Conservation (phyloP, 345 rosid species). For the Pugionium dolabratum region DNA sequence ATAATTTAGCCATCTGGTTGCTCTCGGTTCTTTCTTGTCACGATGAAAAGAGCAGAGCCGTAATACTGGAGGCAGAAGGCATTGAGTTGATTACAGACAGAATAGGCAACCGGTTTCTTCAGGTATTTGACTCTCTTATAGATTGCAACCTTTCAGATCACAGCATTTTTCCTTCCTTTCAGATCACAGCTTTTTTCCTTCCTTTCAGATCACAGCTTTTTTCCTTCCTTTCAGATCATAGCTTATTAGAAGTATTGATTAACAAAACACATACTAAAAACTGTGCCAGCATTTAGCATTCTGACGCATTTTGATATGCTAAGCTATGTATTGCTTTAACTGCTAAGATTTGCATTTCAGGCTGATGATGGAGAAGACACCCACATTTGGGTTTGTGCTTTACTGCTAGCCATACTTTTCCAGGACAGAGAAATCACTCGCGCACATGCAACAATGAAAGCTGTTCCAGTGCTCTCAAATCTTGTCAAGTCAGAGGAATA, state of each 20-base stretch:
- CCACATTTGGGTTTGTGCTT: constrained; percentile 91
- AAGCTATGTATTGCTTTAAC: constrained; percentile 10
- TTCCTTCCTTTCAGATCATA: background rate
- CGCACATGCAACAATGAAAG: constrained; percentile 83
- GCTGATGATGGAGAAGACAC: constrained; percentile 82
- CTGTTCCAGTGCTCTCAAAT: constrained; percentile 84
- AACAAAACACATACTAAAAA: background rate
- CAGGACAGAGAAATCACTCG: constrained; percentile 97
- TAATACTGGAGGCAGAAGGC: constrained; percentile 91
- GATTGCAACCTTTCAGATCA: constrained; percentile 6
- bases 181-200: background rate
- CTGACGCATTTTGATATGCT: constrained; percentile 16
- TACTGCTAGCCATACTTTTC: constrained; percentile 86
- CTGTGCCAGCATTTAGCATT: constrained; percentile 15
- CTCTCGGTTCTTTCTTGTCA: constrained; percentile 92
- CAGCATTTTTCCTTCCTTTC: background rate
- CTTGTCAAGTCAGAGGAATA: constrained; percentile 90
- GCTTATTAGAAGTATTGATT: constrained; percentile 4
- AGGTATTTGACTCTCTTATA: constrained; percentile 54
- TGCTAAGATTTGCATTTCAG: constrained; percentile 49
- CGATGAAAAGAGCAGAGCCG: constrained; percentile 72
- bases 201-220: constrained; percentile 9
- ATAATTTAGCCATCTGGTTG: constrained; percentile 82
- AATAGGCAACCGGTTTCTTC: constrained; percentile 62
- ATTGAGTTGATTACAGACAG: constrained; percentile 83